Evolutionary conservation across 108 stramenopile species (phyloP), one percentile per base, ranked within the genome.

Genomic region (Discostella pseudostelligera): DNA sequence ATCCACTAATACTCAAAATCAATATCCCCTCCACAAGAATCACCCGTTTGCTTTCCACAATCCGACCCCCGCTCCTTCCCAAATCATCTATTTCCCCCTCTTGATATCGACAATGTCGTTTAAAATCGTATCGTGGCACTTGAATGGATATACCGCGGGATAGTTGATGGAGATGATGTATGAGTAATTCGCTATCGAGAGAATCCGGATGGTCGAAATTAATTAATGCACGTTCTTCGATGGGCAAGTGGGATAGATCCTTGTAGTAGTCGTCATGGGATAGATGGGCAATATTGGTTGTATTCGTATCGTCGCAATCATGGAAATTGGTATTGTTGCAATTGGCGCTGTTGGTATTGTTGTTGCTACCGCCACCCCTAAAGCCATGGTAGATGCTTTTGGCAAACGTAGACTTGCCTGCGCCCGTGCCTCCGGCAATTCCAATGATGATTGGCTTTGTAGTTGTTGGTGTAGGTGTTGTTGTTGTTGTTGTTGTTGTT

Each of bases 171-270:
- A 98, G 36, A 45, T 98, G 96, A 44, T 86, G 32, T 13, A 93
- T 81, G 26, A 98, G 69, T 39, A 98, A 62, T 16, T 81, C 81
- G 6, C 96, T 97, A 35, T 98, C 97, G n/a, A 98, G 68, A 39
- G 89, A 76, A 48, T 93, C 84, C 17, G 97, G 97, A 54, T 98
- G 97, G 68, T 98, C 97, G 58, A 97, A 98, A 59, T 98, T 98
- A 7, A 69, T 83, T 37, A 81, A 70, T 9, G 72, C 81, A 17
- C 94, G 78, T 56, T 87, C 83, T 48, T 87, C 92, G n/a, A 87
- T 20, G 0, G 95, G 46, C 17, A 93, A 57, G 57, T 95, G 89
- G 8, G 85, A 73, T 19, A 92, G 72, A 72, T 95, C 90, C 51
- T 63, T 80, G 70, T 84, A 84, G 58, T 83, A 82, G 56, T 72